Conservation (phyloP, 139 green algal genomes). For the Coelastrella sp. region DNA sequence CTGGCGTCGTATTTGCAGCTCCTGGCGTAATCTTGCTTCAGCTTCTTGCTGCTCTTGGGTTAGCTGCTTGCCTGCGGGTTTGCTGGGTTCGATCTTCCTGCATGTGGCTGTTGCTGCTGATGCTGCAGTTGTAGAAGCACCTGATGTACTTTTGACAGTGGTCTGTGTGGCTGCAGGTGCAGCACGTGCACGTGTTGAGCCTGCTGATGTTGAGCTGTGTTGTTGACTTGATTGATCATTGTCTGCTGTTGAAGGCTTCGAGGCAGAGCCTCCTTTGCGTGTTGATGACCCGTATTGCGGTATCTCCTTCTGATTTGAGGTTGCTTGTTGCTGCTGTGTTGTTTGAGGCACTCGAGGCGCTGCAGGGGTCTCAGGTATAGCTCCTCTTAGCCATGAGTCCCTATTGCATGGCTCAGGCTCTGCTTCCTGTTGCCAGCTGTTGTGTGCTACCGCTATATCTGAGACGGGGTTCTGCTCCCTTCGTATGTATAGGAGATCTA, state of each 20-base stretch:
- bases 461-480: slow-evolving; percentile 50
- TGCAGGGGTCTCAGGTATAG: slow-evolving; percentile 47
- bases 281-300: neutral
- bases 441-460: slow-evolving; percentile 42
- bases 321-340: slow-evolving; percentile 3
- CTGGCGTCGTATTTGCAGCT: slow-evolving; percentile 60
- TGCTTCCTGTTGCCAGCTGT: slow-evolving; percentile 60
- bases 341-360: slow-evolving; percentile 14
- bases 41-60: slow-evolving; percentile 52
- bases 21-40: slow-evolving; percentile 66
- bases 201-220: neutral
- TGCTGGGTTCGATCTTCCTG: neutral
- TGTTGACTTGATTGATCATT: neutral
- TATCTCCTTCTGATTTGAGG: neutral
- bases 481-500: slow-evolving; percentile 50
- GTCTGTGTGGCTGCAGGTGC: neutral
- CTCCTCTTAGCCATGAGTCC: slow-evolving; percentile 62
- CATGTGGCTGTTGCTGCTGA: neutral
- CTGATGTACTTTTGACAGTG: too few relatives aligned
- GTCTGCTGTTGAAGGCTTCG: neutral
- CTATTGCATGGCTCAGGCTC: slow-evolving; percentile 55
- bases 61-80: slow-evolving; percentile 33
- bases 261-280: neutral
- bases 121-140: neutral
- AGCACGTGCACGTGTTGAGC: neutral